Conservation (phyloP, 352 stramenopile species). For the Phytopythium delawarense region DNA sequence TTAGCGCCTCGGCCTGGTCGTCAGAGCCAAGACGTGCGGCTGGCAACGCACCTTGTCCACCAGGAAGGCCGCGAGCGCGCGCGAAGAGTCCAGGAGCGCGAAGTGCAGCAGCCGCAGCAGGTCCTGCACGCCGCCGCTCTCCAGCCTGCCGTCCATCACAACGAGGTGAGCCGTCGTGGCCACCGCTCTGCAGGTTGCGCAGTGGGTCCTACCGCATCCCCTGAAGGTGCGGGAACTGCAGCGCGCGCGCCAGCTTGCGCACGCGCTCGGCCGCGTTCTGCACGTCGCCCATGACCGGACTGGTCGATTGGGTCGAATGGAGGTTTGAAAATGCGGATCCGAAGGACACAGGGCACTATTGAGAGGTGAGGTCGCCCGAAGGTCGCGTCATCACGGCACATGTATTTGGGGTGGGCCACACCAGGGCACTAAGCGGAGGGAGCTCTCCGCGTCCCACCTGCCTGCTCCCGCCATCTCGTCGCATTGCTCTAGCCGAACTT, state of each 20-base stretch:
- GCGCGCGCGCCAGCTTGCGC: slow-evolving; percentile 43
- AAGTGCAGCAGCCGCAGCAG: slow-evolving; percentile 70
- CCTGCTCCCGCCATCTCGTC: neutral
- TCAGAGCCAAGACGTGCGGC: neutral
- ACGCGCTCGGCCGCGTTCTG: slow-evolving; percentile 58
- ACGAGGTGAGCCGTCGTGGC: neutral
- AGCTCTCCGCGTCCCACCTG: neutral
- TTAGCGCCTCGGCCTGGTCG: neutral
- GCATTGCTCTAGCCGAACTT: slow-evolving; percentile 26
- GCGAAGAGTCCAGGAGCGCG: slow-evolving; percentile 70
- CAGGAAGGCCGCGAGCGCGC: slow-evolving; percentile 51
- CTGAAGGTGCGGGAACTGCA: slow-evolving; percentile 47
- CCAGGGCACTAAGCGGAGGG: neutral
- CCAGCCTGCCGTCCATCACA: slow-evolving; percentile 13
- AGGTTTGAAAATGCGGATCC: neutral
- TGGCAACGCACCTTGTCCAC: slow-evolving; percentile 21
- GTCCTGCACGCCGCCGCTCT: slow-evolving; percentile 35
- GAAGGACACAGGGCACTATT: neutral
- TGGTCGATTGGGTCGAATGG: neutral
- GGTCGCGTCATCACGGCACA: slow-evolving; percentile 4
- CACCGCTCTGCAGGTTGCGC: neutral
- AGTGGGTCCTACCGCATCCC: slow-evolving; percentile 15
- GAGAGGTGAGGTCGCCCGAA: slow-evolving; percentile 10
- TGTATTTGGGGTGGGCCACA: neutral
- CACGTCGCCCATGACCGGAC: slow-evolving; percentile 26